A percentile compares a stretch with the other conserved stretches of the same genome.
Conservation (phyloP, 306 rosid species). For the Corylus heterophylla region DNA sequence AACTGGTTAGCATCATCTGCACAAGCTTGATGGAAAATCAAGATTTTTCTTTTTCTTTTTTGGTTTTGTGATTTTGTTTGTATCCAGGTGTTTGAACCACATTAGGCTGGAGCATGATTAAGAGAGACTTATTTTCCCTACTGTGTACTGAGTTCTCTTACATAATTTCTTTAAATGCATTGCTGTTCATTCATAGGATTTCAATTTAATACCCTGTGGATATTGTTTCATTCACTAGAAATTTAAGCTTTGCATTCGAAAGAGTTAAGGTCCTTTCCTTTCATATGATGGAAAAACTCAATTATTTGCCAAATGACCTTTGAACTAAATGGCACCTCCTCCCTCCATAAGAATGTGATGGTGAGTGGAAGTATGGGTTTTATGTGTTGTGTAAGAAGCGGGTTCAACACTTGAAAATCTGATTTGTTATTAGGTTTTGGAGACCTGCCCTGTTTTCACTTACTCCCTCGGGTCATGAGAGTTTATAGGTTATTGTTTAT, state of each 20-base stretch:
- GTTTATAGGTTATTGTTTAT: too few relatives aligned
- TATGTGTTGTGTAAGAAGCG: background rate
- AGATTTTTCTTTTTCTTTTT: background rate
- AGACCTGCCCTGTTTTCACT: background rate
- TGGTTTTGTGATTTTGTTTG: background rate
- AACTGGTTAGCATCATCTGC: conserved; percentile 14
- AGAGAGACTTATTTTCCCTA: background rate
- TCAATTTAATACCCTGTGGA: conserved; percentile 1
- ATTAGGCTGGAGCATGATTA: background rate
- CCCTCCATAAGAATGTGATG: background rate
- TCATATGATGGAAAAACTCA: background rate
- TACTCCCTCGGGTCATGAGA: too few relatives aligned
- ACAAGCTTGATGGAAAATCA: background rate
- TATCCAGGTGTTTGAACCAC: background rate
- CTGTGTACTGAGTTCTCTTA: background rate
- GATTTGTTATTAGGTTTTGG: background rate
- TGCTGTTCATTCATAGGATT: background rate
- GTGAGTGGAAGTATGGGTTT: background rate
- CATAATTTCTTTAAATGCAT: conserved; percentile 3
- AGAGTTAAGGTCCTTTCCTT: background rate
- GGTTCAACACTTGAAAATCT: background rate
- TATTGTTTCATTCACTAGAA: background rate
- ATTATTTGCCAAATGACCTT: background rate
- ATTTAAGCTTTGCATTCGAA: background rate
- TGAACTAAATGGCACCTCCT: background rate